Evolutionary conservation across 2,329 filamentous ascomycete species (phyloP).

Genomic region (Biscogniauxia marginata): DNA sequence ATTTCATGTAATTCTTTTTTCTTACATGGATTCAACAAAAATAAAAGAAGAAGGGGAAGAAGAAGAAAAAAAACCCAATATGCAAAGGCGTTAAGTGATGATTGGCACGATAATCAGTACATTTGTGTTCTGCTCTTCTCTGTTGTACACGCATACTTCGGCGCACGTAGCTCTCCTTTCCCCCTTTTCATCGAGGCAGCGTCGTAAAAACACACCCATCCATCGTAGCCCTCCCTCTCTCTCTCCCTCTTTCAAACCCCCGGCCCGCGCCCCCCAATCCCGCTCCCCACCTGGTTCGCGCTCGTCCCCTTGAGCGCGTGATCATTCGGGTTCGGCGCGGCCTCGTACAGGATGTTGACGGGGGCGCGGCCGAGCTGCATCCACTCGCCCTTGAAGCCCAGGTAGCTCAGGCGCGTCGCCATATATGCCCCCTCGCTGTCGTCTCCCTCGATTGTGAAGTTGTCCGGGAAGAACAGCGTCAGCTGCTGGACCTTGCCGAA

Average conservation of each 20-base stretch:
- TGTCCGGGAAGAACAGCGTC: slow-evolving; percentile 87
- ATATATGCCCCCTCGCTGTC: slow-evolving; percentile 80
- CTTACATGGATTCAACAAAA: not conserved
- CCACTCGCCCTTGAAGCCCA: slow-evolving; percentile 94
- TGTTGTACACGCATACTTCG: not conserved
- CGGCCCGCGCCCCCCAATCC: slow-evolving; percentile 46
- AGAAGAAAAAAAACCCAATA: slow-evolving; percentile 2
- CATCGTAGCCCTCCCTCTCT: not conserved
- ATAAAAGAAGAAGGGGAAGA: slow-evolving; percentile 5
- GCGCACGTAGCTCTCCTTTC: not conserved
- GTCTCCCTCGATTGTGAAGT: slow-evolving; percentile 61
- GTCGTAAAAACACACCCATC: not conserved
- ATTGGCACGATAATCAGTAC: not conserved
- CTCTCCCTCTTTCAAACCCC: slow-evolving; percentile 25
- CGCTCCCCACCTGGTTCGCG: slow-evolving; percentile 54
- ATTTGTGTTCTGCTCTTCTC: not conserved
- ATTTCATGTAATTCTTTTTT: slow-evolving; percentile 72
- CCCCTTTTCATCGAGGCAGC: not conserved
- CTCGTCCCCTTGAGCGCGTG: slow-evolving; percentile 66
- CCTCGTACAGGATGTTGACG: slow-evolving; percentile 86
- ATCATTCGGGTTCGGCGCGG: slow-evolving; percentile 86
- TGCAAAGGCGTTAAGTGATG: not conserved
- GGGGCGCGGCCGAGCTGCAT: slow-evolving; percentile 83
- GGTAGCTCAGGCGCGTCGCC: slow-evolving; percentile 74
- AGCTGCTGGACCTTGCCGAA: slow-evolving; percentile 85